phyloP scores from a whole-genome alignment of 2,329 filamentous ascomycete genomes.

The Phialemonium atrogriseum region DNA sequence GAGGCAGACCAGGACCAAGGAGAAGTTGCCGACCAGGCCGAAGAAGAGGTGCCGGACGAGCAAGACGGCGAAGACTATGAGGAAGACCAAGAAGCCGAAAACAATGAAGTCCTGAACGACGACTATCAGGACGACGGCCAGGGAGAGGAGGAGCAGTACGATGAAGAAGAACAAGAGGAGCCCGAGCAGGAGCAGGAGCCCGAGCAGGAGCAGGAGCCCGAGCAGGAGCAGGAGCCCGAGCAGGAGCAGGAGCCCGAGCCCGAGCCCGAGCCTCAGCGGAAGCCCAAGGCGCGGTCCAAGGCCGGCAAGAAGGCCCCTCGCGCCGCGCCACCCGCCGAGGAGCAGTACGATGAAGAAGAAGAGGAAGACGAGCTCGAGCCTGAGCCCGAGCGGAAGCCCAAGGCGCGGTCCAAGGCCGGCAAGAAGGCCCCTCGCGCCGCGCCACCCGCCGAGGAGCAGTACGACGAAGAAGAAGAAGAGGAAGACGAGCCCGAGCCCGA shows the following conservation, averaged over 20 bases:
- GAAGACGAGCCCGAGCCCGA: conserved; percentile 12
- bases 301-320: no score
- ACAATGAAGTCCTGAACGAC: conserved; percentile 12
- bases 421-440: no score
- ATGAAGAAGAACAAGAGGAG: conserved; percentile 7
- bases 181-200: conserved; percentile 7
- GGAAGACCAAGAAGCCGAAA: conserved; percentile 15
- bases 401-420: no score
- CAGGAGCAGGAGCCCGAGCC: conserved; percentile 12
- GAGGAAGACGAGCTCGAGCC: conserved; percentile 12
- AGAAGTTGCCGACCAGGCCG: conserved; percentile 10
- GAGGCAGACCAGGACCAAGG: conserved; percentile 5
- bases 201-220: conserved; percentile 6
- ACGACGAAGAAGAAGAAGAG: conserved; percentile 28
- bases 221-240: conserved; percentile 27
- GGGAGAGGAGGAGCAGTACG: conserved; percentile 11
- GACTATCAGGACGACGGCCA: conserved; percentile 15
- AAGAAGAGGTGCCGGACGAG: conserved; percentile 4
- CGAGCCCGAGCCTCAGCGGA: conserved; percentile 41
- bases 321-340: conserved; percentile 39
- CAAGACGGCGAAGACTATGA: conserved; percentile 11
- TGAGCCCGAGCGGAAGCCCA: conserved; percentile 47
- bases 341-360: conserved; percentile 31
- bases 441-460: no score
- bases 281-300: conserved; percentile 59